These are phyloP conservation scores for Vitis labrusca DNA, from an alignment of 164 flowering plant species.

Conservation along the genomic window DNA sequence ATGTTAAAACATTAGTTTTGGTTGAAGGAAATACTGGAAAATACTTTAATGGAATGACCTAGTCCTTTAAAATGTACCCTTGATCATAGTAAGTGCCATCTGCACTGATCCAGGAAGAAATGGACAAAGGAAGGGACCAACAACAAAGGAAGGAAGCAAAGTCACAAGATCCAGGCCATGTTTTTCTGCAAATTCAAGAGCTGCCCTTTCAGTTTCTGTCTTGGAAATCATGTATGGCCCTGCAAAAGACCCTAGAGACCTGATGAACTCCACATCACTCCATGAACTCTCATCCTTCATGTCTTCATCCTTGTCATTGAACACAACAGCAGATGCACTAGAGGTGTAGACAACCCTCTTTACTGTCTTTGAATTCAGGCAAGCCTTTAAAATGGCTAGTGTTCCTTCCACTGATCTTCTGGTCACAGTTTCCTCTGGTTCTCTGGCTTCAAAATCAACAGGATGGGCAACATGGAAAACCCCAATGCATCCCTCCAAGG, in stretches of 20 bases:
- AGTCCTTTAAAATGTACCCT: no score
- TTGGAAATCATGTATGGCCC: constrained; percentile 34
- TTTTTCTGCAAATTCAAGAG: constrained; percentile 36
- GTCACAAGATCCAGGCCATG: constrained; percentile 43
- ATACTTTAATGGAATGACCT: no score
- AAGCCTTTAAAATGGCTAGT: constrained; percentile 28
- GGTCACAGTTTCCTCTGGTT: constrained; percentile 7
- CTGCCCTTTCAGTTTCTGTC: constrained; percentile 40
- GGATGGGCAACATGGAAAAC: constrained; percentile 52
- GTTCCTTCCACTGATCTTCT: constrained; percentile 23
- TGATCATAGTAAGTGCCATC: not conserved
- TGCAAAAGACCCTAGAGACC: not conserved
- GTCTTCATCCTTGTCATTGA: not conserved
- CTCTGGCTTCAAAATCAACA: constrained; percentile 25
- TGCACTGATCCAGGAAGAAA: constrained; percentile 21
- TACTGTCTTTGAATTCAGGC: constrained; percentile 34
- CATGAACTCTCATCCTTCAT: constrained; percentile 42
- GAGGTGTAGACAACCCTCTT: constrained; percentile 38
- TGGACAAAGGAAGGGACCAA: constrained; percentile 40
- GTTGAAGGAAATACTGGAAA: no score
- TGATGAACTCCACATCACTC: constrained; percentile 36
- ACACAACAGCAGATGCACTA: constrained; percentile 22
- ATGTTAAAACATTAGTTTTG: no score
- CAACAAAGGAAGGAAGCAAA: constrained; percentile 28
- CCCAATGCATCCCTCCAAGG: constrained; percentile 50